Evolutionary conservation across 306 rosid species (phyloP), one percentile per base, ranked within the genome.

Genomic region (Abrus pulchellus): DNA sequence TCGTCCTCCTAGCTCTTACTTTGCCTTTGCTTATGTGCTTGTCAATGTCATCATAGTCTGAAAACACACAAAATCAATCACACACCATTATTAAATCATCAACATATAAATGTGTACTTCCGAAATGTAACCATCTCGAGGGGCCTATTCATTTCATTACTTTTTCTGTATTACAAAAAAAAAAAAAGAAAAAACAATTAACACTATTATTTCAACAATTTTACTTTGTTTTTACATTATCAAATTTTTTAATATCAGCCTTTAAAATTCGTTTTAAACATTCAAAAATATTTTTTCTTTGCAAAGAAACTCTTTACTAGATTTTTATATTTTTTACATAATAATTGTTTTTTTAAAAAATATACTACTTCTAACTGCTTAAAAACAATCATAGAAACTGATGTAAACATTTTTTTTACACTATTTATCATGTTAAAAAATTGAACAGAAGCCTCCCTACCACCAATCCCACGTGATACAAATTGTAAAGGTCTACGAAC

Each of bases 21-120:
- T 36, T 75, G 74, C 40, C 1, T 60, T 45, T 68, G 9, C 63
- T 3, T 65, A 5, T 13, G 5, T 68, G 82, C 52, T 78, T 68
- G 77, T 73, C 77, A 78, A 56, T 74, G 56, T 74, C 84, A 74
- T 73, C 75, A 67, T 60, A 1, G 60, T 56, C 85, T 57, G 11
- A 50, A 65, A 45, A 45, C 71, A 59, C 88, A 77, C 55, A 63
- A 13, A 49, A 66, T 54, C 59, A 60, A 48, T 56, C 33, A 40
- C 45, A 20, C 32, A 20, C 59, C 68, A 70, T 53, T 70, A 38
- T 77, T 78, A 72, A 57, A 43, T 65, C 47, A 81, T 44, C 57
- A 61, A 61, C 49, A 72, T 10, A 47, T 60, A 4, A 45, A 78
- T 79, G 10, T 53, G 49, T 53, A 53, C 75, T 68, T 68, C 62